Base-by-base conservation (phyloP, 2,329 filamentous ascomycete species). In the Bipolaris gigantea region DNA sequence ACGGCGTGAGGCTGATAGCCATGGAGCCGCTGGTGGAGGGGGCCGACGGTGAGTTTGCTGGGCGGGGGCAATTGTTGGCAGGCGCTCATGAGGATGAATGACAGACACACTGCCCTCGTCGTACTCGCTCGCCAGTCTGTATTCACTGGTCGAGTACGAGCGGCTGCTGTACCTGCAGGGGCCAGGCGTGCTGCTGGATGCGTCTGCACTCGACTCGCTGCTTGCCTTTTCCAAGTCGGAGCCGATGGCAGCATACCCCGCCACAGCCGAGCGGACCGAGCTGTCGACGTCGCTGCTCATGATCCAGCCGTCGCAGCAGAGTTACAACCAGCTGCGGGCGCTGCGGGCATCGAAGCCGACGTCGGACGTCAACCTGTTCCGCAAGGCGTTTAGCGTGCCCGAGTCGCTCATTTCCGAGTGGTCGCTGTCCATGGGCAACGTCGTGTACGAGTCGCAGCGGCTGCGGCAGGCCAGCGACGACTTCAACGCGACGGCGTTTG, bases 401-500 rank as follows among this genome's bases (percentile, higher is more conserved):
- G 62, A 64, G 25, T 71, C 70, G 15, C 64, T 77, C 30, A 67
- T 79, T 21, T 71, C 72, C n/a, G 66, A 69, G 34, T 71, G 66
- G 71, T 73, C 70, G 53, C 65, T 70, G 19, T 70, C 71, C 5
- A 72, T 73, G 69, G 71, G 71, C 50, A 73, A 73, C 41, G 69
- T 75, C 5, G 67, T 73, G 16, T 74, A 72, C 55, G 72, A 74
- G 47, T 73, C 72, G 43, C 62, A 63, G 33, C 45, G 59, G 2
- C 58, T 75, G 53, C 71, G 73, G 23, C 41, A 62, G 16, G 61
- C 63, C 15, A 48, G 53, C 10, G 70, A 69, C 36, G 60, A 60
- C 5, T 81, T 81, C 70, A 80, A 80, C 57, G 69, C 71, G n/a
- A 78, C 76, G 0, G 67, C 68, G 0, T 81, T 76, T 53, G 62